Conservation (phyloP, 805 yeast species). For the Teunomyces lycoperdinae region DNA sequence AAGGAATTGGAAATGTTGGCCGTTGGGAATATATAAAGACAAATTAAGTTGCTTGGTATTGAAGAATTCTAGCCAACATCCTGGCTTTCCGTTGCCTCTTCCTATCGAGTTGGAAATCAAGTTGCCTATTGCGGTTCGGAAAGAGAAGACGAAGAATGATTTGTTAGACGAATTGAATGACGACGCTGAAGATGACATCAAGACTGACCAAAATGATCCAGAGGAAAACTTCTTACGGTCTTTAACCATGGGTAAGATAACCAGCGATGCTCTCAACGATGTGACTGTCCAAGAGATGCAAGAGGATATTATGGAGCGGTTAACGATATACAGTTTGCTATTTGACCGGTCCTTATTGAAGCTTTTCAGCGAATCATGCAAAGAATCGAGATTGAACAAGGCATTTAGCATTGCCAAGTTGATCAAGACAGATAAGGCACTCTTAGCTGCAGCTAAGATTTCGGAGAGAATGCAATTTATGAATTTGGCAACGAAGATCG, state of each 20-base stretch:
- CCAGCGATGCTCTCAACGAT: slow-evolving; percentile 50
- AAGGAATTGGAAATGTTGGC: slow-evolving; percentile 76
- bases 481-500: slow-evolving; percentile 36
- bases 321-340: slow-evolving; percentile 49
- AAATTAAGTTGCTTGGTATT: slow-evolving; percentile 71
- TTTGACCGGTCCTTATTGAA: slow-evolving; percentile 79
- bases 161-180: slow-evolving; percentile 23
- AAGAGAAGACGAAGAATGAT: slow-evolving; percentile 21
- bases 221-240: slow-evolving; percentile 67
- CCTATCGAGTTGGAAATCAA: slow-evolving; percentile 74
- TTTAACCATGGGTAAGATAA: slow-evolving; percentile 56
- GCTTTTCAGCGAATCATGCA: slow-evolving; percentile 71
- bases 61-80: slow-evolving; percentile 61
- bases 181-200: slow-evolving; percentile 25
- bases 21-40: slow-evolving; percentile 72
- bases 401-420: slow-evolving; percentile 69
- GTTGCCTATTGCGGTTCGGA: slow-evolving; percentile 51
- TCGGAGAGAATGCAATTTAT: slow-evolving; percentile 59
- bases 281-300: slow-evolving; percentile 25
- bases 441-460: slow-evolving; percentile 79
- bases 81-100: slow-evolving; percentile 80
- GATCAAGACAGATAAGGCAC: slow-evolving; percentile 72
- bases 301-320: slow-evolving; percentile 46
- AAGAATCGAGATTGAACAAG: slow-evolving; percentile 58
- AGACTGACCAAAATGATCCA: slow-evolving; percentile 35